Conservation (phyloP, 306 rosid genomes). For the Quercus berberidifolia region DNA sequence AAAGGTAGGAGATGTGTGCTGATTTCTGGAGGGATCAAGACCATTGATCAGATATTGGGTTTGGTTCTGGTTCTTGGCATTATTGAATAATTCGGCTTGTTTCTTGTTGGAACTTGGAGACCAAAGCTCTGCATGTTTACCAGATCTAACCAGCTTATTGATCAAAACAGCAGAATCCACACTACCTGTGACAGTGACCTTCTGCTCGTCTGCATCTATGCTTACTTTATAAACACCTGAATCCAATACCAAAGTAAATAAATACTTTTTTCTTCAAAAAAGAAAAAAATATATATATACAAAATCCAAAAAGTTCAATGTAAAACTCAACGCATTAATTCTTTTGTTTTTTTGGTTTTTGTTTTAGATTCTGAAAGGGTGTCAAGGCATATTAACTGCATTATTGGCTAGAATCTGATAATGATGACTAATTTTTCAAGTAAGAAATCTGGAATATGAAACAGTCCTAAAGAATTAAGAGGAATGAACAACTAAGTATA, state of each 20-base stretch:
- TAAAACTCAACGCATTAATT: not conserved
- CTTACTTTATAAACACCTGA: constrained; percentile 48
- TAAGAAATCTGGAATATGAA: not conserved
- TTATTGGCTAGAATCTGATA: not conserved
- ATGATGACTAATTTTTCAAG: not conserved
- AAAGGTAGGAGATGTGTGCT: constrained; percentile 22
- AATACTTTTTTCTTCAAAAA: not conserved
- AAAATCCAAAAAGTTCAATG: not conserved
- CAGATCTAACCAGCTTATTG: constrained; percentile 37
- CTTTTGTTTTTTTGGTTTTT: not conserved
- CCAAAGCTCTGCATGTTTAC: constrained; percentile 57
- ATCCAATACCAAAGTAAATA: constrained; percentile 7
- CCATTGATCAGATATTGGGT: constrained; percentile 12
- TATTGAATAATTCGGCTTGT: not conserved
- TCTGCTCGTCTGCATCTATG: constrained; percentile 42
- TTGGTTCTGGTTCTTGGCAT: constrained; percentile 14
- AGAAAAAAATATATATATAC: not conserved
- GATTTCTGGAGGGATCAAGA: constrained; percentile 12
- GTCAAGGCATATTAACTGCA: not conserved
- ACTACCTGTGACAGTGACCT: constrained; percentile 37
- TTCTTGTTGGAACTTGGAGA: constrained; percentile 26
- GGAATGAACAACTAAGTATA: not conserved
- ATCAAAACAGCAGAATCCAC: constrained; percentile 45
- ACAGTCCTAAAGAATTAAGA: not conserved
- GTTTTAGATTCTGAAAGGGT: not conserved